These are phyloP conservation scores for Penicillium glabrum DNA, from an alignment of 2,329 filamentous ascomycete genomes.

Conservation along the genomic window DNA sequence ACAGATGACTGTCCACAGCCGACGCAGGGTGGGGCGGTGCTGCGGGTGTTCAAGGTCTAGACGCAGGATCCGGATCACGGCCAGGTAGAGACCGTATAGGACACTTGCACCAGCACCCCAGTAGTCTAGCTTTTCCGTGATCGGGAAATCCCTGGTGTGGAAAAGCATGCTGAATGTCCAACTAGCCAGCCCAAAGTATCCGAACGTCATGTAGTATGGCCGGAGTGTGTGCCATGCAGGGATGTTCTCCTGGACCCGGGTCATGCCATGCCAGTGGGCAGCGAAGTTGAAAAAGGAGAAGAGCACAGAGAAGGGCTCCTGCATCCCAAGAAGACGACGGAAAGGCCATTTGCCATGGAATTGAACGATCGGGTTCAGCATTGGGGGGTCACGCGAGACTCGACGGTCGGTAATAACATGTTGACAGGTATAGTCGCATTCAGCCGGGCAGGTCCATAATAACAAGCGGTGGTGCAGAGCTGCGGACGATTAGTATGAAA, in stretches of 20 bases:
- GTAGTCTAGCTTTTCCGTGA: constrained; percentile 95
- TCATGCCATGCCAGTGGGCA: constrained; percentile 77
- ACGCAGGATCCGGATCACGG: constrained; percentile 77
- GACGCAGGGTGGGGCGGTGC: constrained; percentile 56
- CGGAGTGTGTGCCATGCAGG: constrained; percentile 73
- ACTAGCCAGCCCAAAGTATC: constrained; percentile 75
- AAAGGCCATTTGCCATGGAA: constrained; percentile 99
- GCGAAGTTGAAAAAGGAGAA: constrained; percentile 91
- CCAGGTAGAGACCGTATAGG: constrained; percentile 87
- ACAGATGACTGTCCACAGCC: constrained; percentile 76
- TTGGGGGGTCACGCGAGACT: constrained; percentile 62
- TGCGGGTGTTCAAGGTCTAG: constrained; percentile 63
- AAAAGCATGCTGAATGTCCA: constrained; percentile 92
- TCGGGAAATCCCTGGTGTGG: constrained; percentile 79
- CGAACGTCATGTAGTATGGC: constrained; percentile 76
- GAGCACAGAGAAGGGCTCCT: constrained; percentile 90
- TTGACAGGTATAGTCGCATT: constrained; percentile 98
- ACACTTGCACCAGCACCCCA: constrained; percentile 89
- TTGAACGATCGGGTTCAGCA: constrained; percentile 72
- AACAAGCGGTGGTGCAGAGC: constrained; percentile 82
- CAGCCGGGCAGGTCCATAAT: constrained; percentile 85
- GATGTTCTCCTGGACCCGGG: constrained; percentile 67
- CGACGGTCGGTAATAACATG: constrained; percentile 80
- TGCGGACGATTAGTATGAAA: constrained; percentile 40
- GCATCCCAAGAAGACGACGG: constrained; percentile 82